Evolutionary conservation across 257 asterid species (phyloP).

Genomic region (Orobanche coerulescens): DNA sequence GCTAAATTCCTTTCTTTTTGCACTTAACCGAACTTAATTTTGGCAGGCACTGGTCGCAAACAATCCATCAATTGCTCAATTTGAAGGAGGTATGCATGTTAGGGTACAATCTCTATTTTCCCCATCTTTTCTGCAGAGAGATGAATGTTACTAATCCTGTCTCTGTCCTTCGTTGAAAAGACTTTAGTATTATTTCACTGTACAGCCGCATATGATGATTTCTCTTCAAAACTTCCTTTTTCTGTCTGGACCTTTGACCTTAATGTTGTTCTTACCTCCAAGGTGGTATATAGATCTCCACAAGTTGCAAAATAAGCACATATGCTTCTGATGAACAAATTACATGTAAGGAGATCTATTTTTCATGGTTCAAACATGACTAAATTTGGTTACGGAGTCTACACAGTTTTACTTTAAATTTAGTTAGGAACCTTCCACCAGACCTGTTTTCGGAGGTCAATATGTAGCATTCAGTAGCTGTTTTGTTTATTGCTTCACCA

Average conservation of each 20-base stretch:
- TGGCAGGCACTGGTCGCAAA: conserved; percentile 70
- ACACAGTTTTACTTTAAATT: background rate
- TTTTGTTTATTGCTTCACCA: background rate
- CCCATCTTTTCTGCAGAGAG: background rate
- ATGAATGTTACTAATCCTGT: conserved; percentile 10
- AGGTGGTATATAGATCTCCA: background rate
- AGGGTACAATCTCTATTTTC: background rate
- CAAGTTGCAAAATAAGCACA: background rate
- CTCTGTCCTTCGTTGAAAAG: background rate
- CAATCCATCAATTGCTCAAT: conserved; percentile 57
- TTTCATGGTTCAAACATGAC: background rate
- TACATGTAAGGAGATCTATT: background rate
- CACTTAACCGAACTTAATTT: conserved; percentile 5
- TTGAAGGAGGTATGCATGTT: conserved; percentile 45
- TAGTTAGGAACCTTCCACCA: background rate
- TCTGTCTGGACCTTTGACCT: background rate
- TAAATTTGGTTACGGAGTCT: background rate
- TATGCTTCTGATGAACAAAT: background rate
- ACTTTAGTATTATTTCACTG: background rate
- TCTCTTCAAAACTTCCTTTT: background rate
- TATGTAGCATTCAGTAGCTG: background rate
- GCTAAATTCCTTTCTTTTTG: background rate
- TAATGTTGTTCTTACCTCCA: background rate
- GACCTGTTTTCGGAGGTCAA: background rate
- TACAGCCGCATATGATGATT: background rate